Conservation (phyloP, 768 basidiomycete species). For the Omphalotus guepiniiformis region DNA sequence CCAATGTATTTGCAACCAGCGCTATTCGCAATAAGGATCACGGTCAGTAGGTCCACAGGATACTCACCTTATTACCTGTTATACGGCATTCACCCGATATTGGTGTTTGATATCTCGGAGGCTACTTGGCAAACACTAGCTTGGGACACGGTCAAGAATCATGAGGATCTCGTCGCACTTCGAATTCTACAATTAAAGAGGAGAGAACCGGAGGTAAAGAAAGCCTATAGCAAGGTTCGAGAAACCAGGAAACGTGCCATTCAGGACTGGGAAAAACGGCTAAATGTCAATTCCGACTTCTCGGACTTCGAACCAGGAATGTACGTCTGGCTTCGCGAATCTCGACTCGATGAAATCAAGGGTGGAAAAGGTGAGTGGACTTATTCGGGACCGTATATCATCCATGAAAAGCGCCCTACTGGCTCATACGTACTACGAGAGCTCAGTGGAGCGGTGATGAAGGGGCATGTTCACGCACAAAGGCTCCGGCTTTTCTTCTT, state of each 20-base stretch:
- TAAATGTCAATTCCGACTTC: conserved; percentile 12
- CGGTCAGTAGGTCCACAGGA: conserved; percentile 22
- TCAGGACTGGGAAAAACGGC: conserved; percentile 18
- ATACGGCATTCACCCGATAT: conserved; percentile 24
- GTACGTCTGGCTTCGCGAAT: conserved; percentile 27
- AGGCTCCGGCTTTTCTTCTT: conserved; percentile 7
- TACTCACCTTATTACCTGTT: conserved; percentile 27
- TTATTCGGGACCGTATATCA: conserved; percentile 25
- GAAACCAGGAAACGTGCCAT: conserved; percentile 14
- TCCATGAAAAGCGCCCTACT: conserved; percentile 5
- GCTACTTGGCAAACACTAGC: conserved; percentile 22
- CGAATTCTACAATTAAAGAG: conserved; percentile 18
- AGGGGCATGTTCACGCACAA: conserved; percentile 1
- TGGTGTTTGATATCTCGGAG: conserved; percentile 26
- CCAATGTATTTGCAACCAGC: conserved; percentile 19
- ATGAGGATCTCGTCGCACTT: conserved; percentile 22
- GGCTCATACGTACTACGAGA: conserved; percentile 6
- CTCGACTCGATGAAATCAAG: conserved; percentile 22
- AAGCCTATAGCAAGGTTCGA: conserved; percentile 12
- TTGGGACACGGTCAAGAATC: conserved; percentile 18
- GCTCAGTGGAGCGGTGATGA: conserved; percentile 5
- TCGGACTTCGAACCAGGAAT: conserved; percentile 21
- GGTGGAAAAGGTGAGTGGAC: conserved; percentile 25
- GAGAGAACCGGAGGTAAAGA: conserved; percentile 15
- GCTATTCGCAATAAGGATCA: conserved; percentile 23